phyloP scores from a whole-genome alignment of 306 rosid species.

The Comarum palustre region DNA sequence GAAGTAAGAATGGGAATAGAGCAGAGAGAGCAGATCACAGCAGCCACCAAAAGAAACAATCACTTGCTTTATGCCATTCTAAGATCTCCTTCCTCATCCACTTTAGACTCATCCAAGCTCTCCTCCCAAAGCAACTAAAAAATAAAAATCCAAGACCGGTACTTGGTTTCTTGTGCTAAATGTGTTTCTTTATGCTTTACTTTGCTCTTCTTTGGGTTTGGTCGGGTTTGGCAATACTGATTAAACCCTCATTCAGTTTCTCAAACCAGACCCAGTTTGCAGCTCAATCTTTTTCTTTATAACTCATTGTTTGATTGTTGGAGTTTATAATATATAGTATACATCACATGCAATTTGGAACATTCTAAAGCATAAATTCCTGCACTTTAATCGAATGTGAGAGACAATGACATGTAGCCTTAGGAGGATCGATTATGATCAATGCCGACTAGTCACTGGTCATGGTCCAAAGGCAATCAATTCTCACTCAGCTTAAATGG shows the following conservation, averaged over 20 bases:
- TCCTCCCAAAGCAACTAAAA: slow-evolving; percentile 66
- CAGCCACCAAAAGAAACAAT: slow-evolving; percentile 68
- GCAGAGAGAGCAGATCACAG: slow-evolving; percentile 28
- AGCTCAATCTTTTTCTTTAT: slow-evolving; percentile 29
- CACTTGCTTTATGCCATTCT: slow-evolving; percentile 72
- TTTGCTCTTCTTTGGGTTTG: slow-evolving; percentile 34
- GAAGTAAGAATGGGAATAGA: slow-evolving; percentile 37
- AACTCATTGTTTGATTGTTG: neutral
- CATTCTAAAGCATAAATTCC: slow-evolving; percentile 71
- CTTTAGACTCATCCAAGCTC: slow-evolving; percentile 94
- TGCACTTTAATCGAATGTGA: slow-evolving; percentile 49
- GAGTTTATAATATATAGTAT: slow-evolving; percentile 21
- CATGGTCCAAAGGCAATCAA: slow-evolving; percentile 33
- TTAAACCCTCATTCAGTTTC: slow-evolving; percentile 15
- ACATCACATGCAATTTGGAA: slow-evolving; percentile 58
- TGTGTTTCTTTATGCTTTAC: slow-evolving; percentile 58
- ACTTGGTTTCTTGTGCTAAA: slow-evolving; percentile 52
- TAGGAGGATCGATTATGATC: slow-evolving; percentile 27
- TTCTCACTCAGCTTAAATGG: slow-evolving; percentile 35
- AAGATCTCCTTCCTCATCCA: slow-evolving; percentile 45
- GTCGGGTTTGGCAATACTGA: slow-evolving; percentile 25
- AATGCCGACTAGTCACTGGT: slow-evolving; percentile 65
- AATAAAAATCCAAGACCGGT: slow-evolving; percentile 36
- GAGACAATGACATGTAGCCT: slow-evolving; percentile 50
- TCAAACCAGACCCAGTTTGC: slow-evolving; percentile 6